Conservation (phyloP, 129 eudicot species). For the Chrysanthemum makinoi region DNA sequence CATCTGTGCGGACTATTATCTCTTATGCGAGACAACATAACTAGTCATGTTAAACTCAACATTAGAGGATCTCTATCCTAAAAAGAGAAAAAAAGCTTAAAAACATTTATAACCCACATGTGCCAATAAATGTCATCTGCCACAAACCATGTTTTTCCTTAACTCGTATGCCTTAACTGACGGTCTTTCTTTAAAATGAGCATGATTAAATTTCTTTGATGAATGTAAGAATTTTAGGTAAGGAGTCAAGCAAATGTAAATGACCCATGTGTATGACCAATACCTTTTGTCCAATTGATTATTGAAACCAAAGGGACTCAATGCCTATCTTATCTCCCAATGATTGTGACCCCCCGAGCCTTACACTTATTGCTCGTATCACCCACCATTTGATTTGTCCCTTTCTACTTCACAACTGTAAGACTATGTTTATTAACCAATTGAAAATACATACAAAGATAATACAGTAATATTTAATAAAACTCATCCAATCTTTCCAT, state of each 20-base stretch:
- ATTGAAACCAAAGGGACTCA: constrained; percentile 9
- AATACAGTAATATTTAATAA: no score
- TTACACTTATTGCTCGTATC: not conserved
- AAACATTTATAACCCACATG: not conserved
- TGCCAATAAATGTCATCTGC: constrained; percentile 10
- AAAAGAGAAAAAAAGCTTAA: not conserved
- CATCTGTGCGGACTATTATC: no score
- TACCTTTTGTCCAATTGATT: constrained; percentile 6
- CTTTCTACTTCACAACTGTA: constrained; percentile 1
- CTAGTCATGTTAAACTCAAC: no score
- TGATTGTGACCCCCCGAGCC: constrained; percentile 24
- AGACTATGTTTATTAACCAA: no score
- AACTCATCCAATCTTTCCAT: no score
- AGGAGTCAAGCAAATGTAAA: constrained; percentile 14
- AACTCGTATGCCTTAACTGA: constrained; percentile 9
- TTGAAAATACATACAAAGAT: no score
- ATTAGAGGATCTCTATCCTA: no score
- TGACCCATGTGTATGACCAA: constrained; percentile 18
- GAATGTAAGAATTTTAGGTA: constrained; percentile 26
- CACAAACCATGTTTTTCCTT: constrained; percentile 9
- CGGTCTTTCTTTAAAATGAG: constrained; percentile 4
- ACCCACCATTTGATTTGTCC: constrained; percentile 21
- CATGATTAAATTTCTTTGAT: not conserved
- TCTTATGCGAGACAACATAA: no score
- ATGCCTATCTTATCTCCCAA: constrained; percentile 27